Evolutionary conservation across 2,329 filamentous ascomycete genomes (phyloP).

Genomic region (Paracamarosporium sp.): DNA sequence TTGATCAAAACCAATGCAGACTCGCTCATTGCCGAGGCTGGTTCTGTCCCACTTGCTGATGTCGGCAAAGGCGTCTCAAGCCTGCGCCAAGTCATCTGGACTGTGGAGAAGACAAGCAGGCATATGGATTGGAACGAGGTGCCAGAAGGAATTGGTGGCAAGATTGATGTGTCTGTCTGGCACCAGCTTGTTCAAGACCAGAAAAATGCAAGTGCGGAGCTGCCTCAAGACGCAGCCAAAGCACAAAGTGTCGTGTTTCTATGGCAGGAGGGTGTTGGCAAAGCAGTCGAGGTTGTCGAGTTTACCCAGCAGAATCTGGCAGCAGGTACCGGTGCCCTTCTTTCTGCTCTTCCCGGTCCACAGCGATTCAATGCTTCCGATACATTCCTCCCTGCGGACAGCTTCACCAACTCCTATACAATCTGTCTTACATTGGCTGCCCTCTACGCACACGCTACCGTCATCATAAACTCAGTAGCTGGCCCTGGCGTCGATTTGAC

Average conservation of each 20-base stretch:
- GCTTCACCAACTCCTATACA: constrained; percentile 79
- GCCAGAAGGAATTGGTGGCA: constrained; percentile 76
- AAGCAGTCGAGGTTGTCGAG: constrained; percentile 71
- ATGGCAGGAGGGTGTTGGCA: constrained; percentile 63
- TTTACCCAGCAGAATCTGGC: constrained; percentile 87
- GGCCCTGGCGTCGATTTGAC: constrained; percentile 74
- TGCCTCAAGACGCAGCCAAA: constrained; percentile 67
- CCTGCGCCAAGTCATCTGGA: constrained; percentile 83
- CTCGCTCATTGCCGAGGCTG: constrained; percentile 82
- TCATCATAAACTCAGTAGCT: constrained; percentile 89
- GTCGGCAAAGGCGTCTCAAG: constrained; percentile 72
- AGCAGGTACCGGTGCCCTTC: constrained; percentile 81
- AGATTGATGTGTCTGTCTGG: constrained; percentile 87
- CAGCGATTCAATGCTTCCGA: constrained; percentile 79
- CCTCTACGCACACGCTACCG: constrained; percentile 81
- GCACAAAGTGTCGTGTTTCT: constrained; percentile 66
- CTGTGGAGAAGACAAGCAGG: constrained; percentile 86
- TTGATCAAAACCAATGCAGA: constrained; percentile 78
- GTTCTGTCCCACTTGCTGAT: constrained; percentile 80
- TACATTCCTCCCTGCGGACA: constrained; percentile 83
- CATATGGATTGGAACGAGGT: constrained; percentile 97
- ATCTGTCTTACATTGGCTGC: constrained; percentile 81
- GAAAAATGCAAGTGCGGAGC: constrained; percentile 60
- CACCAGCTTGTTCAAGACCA: constrained; percentile 81
- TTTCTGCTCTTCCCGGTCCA: constrained; percentile 74